phyloP scores from a whole-genome alignment of 345 rosid genomes.

The Gossypioides kirkii region DNA sequence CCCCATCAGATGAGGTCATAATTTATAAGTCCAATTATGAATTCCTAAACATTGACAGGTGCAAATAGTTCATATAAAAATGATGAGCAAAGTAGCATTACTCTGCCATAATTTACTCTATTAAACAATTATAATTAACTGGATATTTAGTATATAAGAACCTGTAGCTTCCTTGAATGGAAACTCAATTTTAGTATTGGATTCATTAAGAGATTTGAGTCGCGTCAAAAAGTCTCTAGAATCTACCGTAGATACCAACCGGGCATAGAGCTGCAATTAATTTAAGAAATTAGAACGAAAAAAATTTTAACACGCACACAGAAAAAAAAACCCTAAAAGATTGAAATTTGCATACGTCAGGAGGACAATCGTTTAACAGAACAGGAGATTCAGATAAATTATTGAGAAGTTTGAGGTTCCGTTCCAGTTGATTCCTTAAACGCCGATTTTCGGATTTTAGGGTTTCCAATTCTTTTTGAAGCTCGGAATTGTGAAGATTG shows the following conservation, averaged over 20 bases:
- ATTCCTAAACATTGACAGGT: not conserved
- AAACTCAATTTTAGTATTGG: slow-evolving; percentile 40
- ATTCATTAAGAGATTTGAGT: slow-evolving; percentile 46
- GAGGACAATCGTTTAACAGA: slow-evolving; percentile 62
- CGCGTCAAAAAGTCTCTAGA: slow-evolving; percentile 63
- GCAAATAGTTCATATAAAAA: not conserved
- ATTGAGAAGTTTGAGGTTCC: slow-evolving; percentile 65
- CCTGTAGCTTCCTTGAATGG: slow-evolving; percentile 92
- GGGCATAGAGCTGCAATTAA: slow-evolving; percentile 48
- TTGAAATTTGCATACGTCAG: slow-evolving; percentile 32
- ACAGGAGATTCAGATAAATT: slow-evolving; percentile 66
- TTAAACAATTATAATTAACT: not conserved
- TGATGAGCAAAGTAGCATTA: not conserved
- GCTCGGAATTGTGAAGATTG: slow-evolving; percentile 7
- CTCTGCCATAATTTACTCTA: not conserved
- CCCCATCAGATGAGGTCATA: not conserved
- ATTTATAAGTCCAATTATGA: not conserved
- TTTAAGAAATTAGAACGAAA: not conserved
- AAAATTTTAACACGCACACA: not conserved
- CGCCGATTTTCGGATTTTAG: slow-evolving; percentile 63
- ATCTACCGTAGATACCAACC: slow-evolving; percentile 59
- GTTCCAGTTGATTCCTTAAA: slow-evolving; percentile 55
- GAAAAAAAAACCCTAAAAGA: not conserved
- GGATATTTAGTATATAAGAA: slow-evolving; percentile 12
- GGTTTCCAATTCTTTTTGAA: slow-evolving; percentile 39